These are phyloP conservation scores for Fraxinus angustifolia DNA, from an alignment of 305 asterid genomes.

Conservation along the genomic window DNA sequence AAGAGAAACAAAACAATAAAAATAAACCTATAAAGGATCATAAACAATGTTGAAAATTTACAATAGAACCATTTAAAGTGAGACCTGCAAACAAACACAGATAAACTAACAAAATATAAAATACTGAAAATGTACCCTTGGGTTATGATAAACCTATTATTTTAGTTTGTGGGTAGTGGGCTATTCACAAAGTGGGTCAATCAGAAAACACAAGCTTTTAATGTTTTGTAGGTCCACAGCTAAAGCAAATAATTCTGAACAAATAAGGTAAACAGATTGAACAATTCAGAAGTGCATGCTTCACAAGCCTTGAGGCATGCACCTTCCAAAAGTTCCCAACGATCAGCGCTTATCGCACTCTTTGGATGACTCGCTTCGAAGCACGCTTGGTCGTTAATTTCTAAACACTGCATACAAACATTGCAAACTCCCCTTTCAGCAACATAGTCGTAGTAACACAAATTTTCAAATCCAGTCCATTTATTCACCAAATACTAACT, in stretches of 20 bases:
- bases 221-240: not conserved
- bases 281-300: not conserved
- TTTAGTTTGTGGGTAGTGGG: not conserved
- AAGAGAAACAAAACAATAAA: not conserved
- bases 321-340: not conserved
- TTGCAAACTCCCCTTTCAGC: slow-evolving; percentile 19
- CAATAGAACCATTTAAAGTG: not conserved
- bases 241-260: not conserved
- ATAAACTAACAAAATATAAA: not conserved
- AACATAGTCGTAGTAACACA: slow-evolving; percentile 1
- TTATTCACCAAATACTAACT: not conserved
- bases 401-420: slow-evolving; percentile 8
- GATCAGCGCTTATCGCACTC: not conserved
- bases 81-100: not conserved
- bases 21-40: not conserved
- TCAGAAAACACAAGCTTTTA: not conserved
- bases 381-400: not conserved
- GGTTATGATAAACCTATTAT: not conserved
- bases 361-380: not conserved
- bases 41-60: not conserved
- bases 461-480: not conserved
- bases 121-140: not conserved
- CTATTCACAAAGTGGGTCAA: not conserved
- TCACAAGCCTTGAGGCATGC: not conserved
- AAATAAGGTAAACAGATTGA: not conserved